phyloP scores from a whole-genome alignment of 805 yeast genomes.

The Nakazawaea populi region DNA sequence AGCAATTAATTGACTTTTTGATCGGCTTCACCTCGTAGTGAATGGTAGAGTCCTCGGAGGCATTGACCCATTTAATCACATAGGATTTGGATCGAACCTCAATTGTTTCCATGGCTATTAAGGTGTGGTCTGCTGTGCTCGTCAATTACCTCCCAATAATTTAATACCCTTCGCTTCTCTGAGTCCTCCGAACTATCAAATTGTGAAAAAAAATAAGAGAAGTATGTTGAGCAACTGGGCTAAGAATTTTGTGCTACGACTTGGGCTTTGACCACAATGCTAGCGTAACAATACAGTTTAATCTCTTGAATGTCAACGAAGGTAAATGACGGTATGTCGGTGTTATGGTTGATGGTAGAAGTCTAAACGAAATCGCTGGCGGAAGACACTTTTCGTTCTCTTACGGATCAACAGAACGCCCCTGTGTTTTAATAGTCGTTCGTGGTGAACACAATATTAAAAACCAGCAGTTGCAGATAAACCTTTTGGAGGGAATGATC shows the following conservation, averaged over 20 bases:
- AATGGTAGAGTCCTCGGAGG: slow-evolving; percentile 58
- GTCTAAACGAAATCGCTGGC: not conserved
- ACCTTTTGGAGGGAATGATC: too few species aligned
- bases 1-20: slow-evolving; percentile 47
- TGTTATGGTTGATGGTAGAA: too few species aligned
- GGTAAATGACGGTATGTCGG: not conserved
- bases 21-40: slow-evolving; percentile 81
- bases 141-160: not conserved
- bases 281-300: too few species aligned
- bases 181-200: too few species aligned
- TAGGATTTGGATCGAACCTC: slow-evolving; percentile 89
- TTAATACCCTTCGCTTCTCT: not conserved
- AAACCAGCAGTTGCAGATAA: too few species aligned
- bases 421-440: not conserved
- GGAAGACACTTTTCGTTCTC: not conserved
- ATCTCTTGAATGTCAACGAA: not conserved
- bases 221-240: too few species aligned
- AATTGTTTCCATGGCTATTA: slow-evolving; percentile 68
- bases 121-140: not conserved
- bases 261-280: too few species aligned
- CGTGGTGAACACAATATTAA: not conserved
- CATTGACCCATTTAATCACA: slow-evolving; percentile 85
- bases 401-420: not conserved
- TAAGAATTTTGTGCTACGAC: too few species aligned
- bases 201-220: not conserved